Evolutionary conservation across 83 land plant genomes (phyloP).

Genomic region (Thuja plicata): DNA sequence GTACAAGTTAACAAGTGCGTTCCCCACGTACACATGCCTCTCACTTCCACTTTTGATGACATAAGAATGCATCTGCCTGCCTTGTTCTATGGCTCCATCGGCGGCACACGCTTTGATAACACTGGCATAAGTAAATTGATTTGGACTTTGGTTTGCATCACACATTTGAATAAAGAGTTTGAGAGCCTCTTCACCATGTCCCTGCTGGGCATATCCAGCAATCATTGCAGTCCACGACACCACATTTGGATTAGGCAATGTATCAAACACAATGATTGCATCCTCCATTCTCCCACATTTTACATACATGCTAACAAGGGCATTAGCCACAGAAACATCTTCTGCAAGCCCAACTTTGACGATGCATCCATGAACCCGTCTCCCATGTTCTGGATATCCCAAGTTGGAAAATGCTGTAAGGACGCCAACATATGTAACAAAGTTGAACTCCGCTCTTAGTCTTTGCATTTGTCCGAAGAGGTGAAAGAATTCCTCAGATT

Average conservation of each 20-base stretch:
- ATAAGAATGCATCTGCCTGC: background rate
- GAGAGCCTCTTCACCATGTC: background rate
- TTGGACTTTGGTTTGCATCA: background rate
- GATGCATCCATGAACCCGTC: background rate
- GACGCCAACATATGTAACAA: background rate
- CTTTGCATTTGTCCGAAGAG: background rate
- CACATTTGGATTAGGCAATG: background rate
- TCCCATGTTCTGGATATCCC: conserved; percentile 2
- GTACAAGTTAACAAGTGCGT: conserved; percentile 3
- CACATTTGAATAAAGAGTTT: conserved; percentile 12
- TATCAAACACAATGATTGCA: background rate
- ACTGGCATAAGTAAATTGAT: conserved; percentile 9
- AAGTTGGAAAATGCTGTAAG: background rate
- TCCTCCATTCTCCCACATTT: conserved; percentile 6
- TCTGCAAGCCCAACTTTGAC: conserved; percentile 9
- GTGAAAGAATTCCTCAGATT: background rate
- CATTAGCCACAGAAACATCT: conserved; percentile 8
- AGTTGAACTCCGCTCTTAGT: background rate
- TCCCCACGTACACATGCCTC: conserved; percentile 6
- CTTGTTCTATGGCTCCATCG: conserved; percentile 1
- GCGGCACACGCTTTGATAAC: conserved; percentile 2
- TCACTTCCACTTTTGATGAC: conserved; percentile 13
- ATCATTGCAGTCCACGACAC: conserved; percentile 14
- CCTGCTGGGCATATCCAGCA: conserved; percentile 7
- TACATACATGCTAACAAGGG: background rate